These are phyloP conservation scores for Picea sitchensis DNA, from an alignment of 75 land plant genomes.

Conservation along the genomic window DNA sequence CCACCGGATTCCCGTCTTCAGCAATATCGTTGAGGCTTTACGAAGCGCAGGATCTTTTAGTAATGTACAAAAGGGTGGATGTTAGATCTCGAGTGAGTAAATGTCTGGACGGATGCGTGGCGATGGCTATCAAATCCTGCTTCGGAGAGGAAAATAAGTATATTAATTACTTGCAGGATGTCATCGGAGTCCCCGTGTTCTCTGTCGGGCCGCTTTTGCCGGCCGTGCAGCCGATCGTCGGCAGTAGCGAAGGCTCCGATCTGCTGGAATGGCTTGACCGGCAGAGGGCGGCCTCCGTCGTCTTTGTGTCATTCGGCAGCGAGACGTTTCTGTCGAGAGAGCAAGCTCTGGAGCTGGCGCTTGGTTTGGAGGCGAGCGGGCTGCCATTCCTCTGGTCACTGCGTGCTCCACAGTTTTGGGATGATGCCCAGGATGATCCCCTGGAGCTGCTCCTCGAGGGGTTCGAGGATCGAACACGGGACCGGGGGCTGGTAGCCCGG, in stretches of 20 bases:
- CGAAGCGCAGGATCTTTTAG: background rate
- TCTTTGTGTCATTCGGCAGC: conserved; percentile 29
- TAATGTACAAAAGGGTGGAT: background rate
- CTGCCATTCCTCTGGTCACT: conserved; percentile 23
- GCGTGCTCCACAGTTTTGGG: background rate
- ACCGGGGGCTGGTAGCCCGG: conserved; percentile 13
- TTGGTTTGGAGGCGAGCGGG: conserved; percentile 18
- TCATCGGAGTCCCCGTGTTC: background rate
- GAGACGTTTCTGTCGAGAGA: conserved; percentile 1
- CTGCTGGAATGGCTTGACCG: conserved; percentile 16
- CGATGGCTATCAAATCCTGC: background rate
- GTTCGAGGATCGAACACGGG: conserved; percentile 7
- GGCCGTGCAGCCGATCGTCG: background rate
- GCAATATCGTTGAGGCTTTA: too few species aligned
- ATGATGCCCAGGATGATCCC: background rate
- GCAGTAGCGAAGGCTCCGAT: background rate
- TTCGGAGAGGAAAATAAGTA: background rate
- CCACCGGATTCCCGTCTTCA: background rate
- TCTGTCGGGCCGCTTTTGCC: background rate
- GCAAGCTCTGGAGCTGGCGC: conserved; percentile 13
- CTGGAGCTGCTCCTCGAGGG: conserved; percentile 15
- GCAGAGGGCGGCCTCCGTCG: conserved; percentile 13
- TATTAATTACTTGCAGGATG: background rate
- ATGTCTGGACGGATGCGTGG: background rate
- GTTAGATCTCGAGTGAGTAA: background rate